Conservation (phyloP, 805 yeast genomes). For the Candida coquimbonensis region DNA sequence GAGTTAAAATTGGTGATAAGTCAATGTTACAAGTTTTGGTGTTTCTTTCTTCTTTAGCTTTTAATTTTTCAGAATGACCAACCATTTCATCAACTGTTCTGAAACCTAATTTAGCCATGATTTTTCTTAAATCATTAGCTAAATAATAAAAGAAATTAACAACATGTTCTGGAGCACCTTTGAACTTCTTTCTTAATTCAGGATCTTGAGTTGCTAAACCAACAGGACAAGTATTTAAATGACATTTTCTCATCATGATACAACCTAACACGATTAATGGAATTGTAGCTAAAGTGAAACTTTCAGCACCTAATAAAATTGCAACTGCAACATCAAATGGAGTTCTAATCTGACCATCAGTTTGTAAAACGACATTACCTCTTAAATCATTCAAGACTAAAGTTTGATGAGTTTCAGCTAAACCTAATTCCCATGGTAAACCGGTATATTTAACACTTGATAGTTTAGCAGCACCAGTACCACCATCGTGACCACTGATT, state of each 20-base stretch:
- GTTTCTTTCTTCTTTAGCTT: constrained; percentile 79
- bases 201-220: constrained; percentile 99
- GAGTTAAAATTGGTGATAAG: constrained; percentile 88
- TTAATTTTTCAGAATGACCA: constrained; percentile 89
- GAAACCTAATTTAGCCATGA: constrained; percentile 94
- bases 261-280: constrained; percentile 97
- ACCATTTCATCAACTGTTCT: constrained; percentile 97
- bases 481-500: constrained; percentile 98
- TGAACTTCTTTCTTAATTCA: constrained; percentile 80
- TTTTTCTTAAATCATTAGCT: constrained; percentile 83
- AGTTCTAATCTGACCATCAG: constrained; percentile 97
- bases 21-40: constrained; percentile 90
- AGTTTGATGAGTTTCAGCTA: constrained; percentile 97
- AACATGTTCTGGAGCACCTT: constrained; percentile 97
- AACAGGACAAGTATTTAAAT: constrained; percentile 90
- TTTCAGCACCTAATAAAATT: constrained; percentile 94
- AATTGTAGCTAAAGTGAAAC: constrained; percentile 96
- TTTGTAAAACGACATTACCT: constrained; percentile 91
- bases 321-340: constrained; percentile 97
- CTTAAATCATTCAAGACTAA: constrained; percentile 91
- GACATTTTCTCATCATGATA: constrained; percentile 93
- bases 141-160: constrained; percentile 95
- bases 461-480: constrained; percentile 99
- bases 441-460: constrained; percentile 97
- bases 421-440: constrained; percentile 97